Conservation (phyloP, 768 basidiomycete species). For the Mycena vitilis region DNA sequence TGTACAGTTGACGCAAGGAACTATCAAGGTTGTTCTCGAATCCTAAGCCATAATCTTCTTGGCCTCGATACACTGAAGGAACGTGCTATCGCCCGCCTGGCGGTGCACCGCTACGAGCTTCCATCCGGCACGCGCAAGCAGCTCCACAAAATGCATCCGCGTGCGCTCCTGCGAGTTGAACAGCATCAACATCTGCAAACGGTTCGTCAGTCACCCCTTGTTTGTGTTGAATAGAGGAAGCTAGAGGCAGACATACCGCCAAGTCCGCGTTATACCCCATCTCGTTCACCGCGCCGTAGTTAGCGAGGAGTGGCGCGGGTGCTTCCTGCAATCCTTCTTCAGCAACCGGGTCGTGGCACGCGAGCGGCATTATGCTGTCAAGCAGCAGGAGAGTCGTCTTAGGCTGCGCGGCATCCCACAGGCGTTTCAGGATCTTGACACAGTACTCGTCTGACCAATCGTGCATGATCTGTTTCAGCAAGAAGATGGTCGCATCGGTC, state of each 20-base stretch:
- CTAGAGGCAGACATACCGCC: slow-evolving; percentile 40
- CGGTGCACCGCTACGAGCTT: slow-evolving; percentile 42
- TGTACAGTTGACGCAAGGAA: too few species aligned
- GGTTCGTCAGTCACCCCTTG: neutral
- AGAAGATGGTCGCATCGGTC: slow-evolving; percentile 59
- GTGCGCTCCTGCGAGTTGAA: slow-evolving; percentile 56
- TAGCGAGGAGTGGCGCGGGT: slow-evolving; percentile 51
- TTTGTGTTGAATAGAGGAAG: neutral
- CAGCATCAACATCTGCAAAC: slow-evolving; percentile 51
- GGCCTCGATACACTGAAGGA: slow-evolving; percentile 42
- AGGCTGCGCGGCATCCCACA: slow-evolving; percentile 50
- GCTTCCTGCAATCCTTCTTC: slow-evolving; percentile 40
- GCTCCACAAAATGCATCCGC: slow-evolving; percentile 43
- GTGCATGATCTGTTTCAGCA: slow-evolving; percentile 69
- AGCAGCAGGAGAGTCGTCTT: slow-evolving; percentile 54
- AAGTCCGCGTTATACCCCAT: slow-evolving; percentile 51
- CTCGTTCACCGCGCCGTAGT: slow-evolving; percentile 52
- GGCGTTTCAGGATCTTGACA: slow-evolving; percentile 49
- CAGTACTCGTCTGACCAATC: slow-evolving; percentile 69
- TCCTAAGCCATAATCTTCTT: slow-evolving; percentile 2
- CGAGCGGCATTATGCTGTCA: slow-evolving; percentile 53
- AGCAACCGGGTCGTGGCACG: slow-evolving; percentile 44
- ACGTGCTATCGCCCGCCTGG: slow-evolving; percentile 35
- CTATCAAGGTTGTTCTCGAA: too few species aligned
- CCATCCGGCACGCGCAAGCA: slow-evolving; percentile 50